phyloP scores from a whole-genome alignment of 1,284 basidiomycete species.

The Tilletia indica region DNA sequence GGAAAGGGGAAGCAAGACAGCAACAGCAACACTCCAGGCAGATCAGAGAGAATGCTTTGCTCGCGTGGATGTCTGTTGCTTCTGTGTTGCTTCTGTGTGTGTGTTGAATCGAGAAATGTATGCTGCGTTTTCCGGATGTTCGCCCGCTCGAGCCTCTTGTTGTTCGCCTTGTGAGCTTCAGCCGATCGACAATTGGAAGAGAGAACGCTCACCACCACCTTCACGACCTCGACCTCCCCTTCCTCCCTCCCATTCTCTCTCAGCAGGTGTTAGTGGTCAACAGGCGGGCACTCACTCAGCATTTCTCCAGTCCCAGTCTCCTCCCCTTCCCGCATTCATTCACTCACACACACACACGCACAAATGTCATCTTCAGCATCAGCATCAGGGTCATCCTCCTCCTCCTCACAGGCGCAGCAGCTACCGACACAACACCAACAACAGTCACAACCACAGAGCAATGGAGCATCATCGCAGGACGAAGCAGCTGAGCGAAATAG shows the following conservation, averaged over 20 bases:
- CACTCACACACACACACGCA: neutral
- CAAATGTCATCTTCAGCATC: neutral
- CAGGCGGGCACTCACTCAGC: neutral
- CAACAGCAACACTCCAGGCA: no score
- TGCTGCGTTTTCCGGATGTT: no score
- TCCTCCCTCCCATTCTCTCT: neutral
- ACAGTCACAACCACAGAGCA: no score
- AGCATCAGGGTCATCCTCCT: neutral
- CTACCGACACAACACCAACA: neutral
- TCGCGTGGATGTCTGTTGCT: no score
- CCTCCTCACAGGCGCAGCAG: neutral
- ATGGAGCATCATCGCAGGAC: neutral
- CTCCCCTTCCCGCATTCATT: neutral
- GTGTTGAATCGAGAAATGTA: no score
- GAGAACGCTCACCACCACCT: neutral
- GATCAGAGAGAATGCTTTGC: no score
- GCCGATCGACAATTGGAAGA: neutral
- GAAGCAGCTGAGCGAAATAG: slow-evolving; percentile 2
- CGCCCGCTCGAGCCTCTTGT: neutral
- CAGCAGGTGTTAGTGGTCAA: neutral
- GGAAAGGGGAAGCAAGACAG: no score
- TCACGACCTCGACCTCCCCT: neutral
- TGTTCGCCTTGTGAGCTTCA: neutral
- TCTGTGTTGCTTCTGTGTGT: no score
- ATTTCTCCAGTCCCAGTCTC: neutral